A percentile compares a stretch with the other conserved stretches of the same genome.
Conservation (phyloP, 2,329 filamentous ascomycete genomes). For the Exophiala oligosperma region DNA sequence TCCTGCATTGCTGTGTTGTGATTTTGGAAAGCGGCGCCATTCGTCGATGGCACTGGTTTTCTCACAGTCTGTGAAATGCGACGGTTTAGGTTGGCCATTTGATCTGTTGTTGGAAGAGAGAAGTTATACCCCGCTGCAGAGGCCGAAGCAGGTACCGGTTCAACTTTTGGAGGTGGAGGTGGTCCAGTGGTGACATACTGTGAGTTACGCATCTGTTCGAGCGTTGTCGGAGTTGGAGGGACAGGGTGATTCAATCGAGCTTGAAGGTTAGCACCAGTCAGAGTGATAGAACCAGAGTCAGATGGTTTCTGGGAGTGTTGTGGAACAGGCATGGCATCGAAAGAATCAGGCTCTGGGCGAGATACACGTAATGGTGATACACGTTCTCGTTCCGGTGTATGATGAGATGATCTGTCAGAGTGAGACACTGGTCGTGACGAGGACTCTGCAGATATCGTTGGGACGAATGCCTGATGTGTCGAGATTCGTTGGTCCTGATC, state of each 20-base stretch:
- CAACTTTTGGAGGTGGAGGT: neutral
- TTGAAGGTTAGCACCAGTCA: slow-evolving; percentile 34
- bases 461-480: slow-evolving; percentile 4
- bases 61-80: slow-evolving; percentile 12
- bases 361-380: slow-evolving; percentile 13
- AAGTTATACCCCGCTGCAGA: slow-evolving; percentile 6
- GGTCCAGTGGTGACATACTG: slow-evolving; percentile 2
- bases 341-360: neutral
- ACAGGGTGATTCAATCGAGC: slow-evolving; percentile 34
- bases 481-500: neutral
- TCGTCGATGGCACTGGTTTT: slow-evolving; percentile 12
- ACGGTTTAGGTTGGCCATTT: slow-evolving; percentile 26
- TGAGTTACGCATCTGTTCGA: slow-evolving; percentile 10
- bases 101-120: slow-evolving; percentile 18
- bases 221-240: slow-evolving; percentile 29
- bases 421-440: slow-evolving; percentile 21
- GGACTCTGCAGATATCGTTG: slow-evolving; percentile 9
- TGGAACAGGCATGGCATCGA: neutral
- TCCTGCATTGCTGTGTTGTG: slow-evolving; percentile 1
- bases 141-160: neutral
- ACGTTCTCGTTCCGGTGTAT: slow-evolving; percentile 11
- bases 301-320: slow-evolving; percentile 7
- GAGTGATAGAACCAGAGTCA: slow-evolving; percentile 22
- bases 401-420: slow-evolving; percentile 12
- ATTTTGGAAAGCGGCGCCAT: slow-evolving; percentile 2